A percentile compares a stretch with the other conserved stretches of the same genome.
Evolutionary conservation across 495 filamentous ascomycete species (phyloP).

Genomic region (Xylaria scruposa): DNA sequence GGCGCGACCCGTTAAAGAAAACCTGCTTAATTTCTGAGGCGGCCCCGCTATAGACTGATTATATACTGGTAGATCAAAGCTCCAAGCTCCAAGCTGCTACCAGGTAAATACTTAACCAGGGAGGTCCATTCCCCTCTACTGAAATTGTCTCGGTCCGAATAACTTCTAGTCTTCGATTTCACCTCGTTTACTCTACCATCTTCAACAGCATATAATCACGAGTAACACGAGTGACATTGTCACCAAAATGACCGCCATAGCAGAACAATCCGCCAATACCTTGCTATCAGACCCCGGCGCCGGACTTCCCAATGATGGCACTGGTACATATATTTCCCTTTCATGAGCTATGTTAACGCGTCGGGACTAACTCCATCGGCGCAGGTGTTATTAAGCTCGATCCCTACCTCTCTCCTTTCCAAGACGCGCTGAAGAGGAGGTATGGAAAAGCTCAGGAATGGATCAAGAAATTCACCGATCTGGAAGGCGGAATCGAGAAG

Average conservation of each 20-base stretch:
- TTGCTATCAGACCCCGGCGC: constrained; percentile 42
- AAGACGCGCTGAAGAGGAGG: constrained; percentile 74
- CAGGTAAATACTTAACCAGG: not conserved
- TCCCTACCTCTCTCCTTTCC: constrained; percentile 88
- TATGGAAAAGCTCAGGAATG: constrained; percentile 84
- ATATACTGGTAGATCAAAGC: not conserved
- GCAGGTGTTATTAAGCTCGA: constrained; percentile 87
- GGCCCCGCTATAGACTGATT: constrained; percentile 19
- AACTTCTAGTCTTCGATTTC: not conserved
- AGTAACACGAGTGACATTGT: not conserved
- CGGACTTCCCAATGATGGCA: constrained; percentile 54
- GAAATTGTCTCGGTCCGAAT: constrained; percentile 6
- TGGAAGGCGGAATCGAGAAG: constrained; percentile 89
- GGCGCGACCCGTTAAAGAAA: constrained; percentile 1
- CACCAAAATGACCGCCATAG: constrained; percentile 44
- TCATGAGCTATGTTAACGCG: not conserved
- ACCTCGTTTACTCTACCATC: not conserved
- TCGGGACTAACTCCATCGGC: constrained; percentile 32
- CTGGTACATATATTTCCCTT: constrained; percentile 42
- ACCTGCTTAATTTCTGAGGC: constrained; percentile 17
- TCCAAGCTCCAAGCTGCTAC: constrained; percentile 15
- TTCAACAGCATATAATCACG: not conserved
- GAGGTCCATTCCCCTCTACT: constrained; percentile 13
- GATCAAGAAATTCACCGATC: constrained; percentile 81
- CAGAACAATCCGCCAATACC: constrained; percentile 49